Conservation (phyloP, 768 basidiomycete genomes). For the Serendipita sp. region DNA sequence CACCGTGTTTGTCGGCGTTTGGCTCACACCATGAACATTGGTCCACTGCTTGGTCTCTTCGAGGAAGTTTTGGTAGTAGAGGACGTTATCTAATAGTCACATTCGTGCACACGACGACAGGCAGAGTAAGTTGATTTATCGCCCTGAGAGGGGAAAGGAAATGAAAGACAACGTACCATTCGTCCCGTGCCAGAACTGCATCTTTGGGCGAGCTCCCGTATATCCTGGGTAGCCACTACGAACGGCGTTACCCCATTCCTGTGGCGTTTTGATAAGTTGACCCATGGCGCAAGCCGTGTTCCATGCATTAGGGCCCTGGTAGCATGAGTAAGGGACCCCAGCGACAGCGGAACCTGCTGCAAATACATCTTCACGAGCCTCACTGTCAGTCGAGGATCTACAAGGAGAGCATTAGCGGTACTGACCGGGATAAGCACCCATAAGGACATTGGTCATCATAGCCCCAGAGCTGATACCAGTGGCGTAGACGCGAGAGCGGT, state of each 20-base stretch:
- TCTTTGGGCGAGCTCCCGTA: constrained; percentile 33
- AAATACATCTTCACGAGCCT: constrained; percentile 26
- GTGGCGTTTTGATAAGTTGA: constrained; percentile 27
- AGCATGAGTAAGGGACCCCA: constrained; percentile 40
- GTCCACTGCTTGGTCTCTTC: constrained; percentile 44
- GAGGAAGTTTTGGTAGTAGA: constrained; percentile 34
- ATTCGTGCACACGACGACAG: background rate
- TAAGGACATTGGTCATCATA: constrained; percentile 47
- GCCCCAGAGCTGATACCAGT: constrained; percentile 38
- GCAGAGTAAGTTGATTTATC: background rate
- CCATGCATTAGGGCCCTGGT: constrained; percentile 33
- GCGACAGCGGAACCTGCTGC: constrained; percentile 32
- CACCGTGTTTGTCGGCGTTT: constrained; percentile 21
- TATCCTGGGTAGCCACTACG: constrained; percentile 37
- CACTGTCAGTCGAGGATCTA: background rate
- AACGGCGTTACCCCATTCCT: constrained; percentile 35
- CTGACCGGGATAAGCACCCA: constrained; percentile 31
- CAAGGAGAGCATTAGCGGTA: background rate
- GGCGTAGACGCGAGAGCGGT: constrained; percentile 31
- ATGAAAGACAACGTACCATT: constrained; percentile 8
- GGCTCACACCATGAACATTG: constrained; percentile 33
- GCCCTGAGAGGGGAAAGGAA: background rate
- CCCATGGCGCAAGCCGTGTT: constrained; percentile 33
- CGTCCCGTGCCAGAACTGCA: constrained; percentile 43
- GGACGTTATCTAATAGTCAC: constrained; percentile 25